A percentile compares a stretch with the other conserved stretches of the same genome.
These are phyloP conservation scores for Aristolochia fimbriata DNA, from an alignment of 164 flowering plant genomes.

Conservation along the genomic window DNA sequence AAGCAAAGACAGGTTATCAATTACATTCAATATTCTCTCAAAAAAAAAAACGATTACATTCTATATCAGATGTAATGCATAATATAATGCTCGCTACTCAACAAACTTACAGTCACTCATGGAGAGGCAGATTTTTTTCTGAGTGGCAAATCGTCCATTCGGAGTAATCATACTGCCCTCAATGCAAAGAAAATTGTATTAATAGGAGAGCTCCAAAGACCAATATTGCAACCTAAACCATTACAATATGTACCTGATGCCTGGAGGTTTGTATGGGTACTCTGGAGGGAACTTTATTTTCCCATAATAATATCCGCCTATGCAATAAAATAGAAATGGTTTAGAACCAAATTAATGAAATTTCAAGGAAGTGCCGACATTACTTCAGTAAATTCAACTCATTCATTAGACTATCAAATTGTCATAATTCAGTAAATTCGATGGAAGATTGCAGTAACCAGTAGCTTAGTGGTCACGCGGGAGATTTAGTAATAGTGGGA, in stretches of 20 bases:
- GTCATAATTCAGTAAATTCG: too few species aligned
- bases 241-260: slow-evolving; percentile 49
- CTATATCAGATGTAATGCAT: not conserved
- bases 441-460: too few species aligned
- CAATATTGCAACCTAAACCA: not conserved
- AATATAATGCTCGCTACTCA: not conserved
- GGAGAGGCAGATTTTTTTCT: slow-evolving; percentile 87
- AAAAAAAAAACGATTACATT: too few species aligned
- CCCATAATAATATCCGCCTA: slow-evolving; percentile 93
- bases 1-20: slow-evolving; percentile 1
- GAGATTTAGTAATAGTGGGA: too few species aligned
- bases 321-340: not conserved
- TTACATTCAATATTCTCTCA: too few species aligned
- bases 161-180: slow-evolving; percentile 86
- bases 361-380: too few species aligned
- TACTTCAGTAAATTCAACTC: too few species aligned
- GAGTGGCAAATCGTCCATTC: slow-evolving; percentile 86
- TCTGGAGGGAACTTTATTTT: slow-evolving; percentile 92
- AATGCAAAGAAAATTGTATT: not conserved
- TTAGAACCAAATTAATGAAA: too few species aligned
- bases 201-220: not conserved
- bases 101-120: slow-evolving; percentile 92
- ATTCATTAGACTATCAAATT: too few species aligned
- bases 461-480: too few species aligned
- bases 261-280: slow-evolving; percentile 96